Conservation (phyloP, 108 stramenopile species). For the Cyclotella distinguenda region DNA sequence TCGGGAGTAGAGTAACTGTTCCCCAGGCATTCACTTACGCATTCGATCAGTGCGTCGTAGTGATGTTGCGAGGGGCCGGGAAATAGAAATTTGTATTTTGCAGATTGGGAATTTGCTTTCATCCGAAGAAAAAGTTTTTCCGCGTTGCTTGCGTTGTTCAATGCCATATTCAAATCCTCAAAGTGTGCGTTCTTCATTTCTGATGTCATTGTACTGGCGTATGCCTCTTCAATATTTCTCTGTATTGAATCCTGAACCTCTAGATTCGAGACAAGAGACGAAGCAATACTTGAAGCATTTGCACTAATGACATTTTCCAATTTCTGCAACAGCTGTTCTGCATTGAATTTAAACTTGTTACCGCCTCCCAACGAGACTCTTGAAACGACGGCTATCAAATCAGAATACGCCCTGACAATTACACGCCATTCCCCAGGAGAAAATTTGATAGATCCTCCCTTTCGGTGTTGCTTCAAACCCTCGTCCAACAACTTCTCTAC, state of each 20-base stretch:
- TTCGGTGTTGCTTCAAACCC: neutral
- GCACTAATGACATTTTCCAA: slow-evolving; percentile 22
- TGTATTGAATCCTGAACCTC: slow-evolving; percentile 20
- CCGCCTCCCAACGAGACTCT: slow-evolving; percentile 9
- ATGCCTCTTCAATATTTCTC: slow-evolving; percentile 30
- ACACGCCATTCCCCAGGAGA: slow-evolving; percentile 15
- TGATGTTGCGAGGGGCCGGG: slow-evolving; percentile 35
- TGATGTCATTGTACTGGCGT: slow-evolving; percentile 13
- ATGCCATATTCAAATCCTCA: slow-evolving; percentile 16
- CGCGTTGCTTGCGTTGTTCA: slow-evolving; percentile 24
- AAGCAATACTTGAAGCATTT: slow-evolving; percentile 18
- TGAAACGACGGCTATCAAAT: slow-evolving; percentile 27
- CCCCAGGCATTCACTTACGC: slow-evolving; percentile 27
- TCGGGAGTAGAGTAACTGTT: slow-evolving; percentile 19
- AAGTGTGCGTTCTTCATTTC: slow-evolving; percentile 16
- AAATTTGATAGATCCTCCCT: neutral
- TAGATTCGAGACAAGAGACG: neutral
- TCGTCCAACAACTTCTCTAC: slow-evolving; percentile 17
- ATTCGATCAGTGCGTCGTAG: slow-evolving; percentile 23
- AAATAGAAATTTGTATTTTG: slow-evolving; percentile 17
- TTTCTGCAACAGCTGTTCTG: slow-evolving; percentile 17
- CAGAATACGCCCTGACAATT: slow-evolving; percentile 26
- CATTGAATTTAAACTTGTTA: neutral
- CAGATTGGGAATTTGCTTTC: slow-evolving; percentile 18
- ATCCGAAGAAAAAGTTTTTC: slow-evolving; percentile 29